phyloP scores from a whole-genome alignment of 768 basidiomycete species.

The Lactarius psammicola region DNA sequence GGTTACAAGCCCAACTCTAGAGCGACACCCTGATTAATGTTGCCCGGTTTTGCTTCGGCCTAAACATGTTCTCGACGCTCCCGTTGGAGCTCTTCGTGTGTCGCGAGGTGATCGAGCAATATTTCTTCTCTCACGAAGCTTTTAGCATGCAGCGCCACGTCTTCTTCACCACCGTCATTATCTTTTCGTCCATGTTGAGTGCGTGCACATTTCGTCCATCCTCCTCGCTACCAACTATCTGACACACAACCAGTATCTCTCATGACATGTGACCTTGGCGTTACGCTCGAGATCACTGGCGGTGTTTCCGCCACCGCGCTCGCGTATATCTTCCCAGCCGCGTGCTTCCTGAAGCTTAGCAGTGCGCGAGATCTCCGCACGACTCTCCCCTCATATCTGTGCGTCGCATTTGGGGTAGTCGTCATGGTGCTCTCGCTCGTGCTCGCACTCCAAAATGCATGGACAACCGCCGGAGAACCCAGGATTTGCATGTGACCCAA shows the following conservation, averaged over 20 bases:
- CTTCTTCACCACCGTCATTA: constrained; percentile 84
- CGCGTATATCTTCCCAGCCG: constrained; percentile 90
- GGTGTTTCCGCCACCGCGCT: constrained; percentile 90
- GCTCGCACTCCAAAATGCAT: constrained; percentile 74
- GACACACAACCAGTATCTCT: constrained; percentile 62
- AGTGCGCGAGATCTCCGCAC: constrained; percentile 65
- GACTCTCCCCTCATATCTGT: constrained; percentile 67
- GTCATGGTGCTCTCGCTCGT: constrained; percentile 79
- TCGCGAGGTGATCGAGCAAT: constrained; percentile 94
- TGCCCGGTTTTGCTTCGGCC: constrained; percentile 88
- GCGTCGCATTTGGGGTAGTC: constrained; percentile 68
- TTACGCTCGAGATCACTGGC: constrained; percentile 98
- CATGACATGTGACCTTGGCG: constrained; percentile 94
- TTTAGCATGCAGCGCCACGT: constrained; percentile 84
- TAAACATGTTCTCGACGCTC: constrained; percentile 98
- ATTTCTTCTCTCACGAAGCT: constrained; percentile 85
- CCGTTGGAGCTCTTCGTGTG: constrained; percentile 97
- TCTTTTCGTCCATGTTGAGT: constrained; percentile 83
- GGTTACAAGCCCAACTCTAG: constrained; percentile 36
- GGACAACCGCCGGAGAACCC: constrained; percentile 66
- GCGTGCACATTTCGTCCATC: constrained; percentile 32
- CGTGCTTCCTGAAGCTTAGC: constrained; percentile 77
- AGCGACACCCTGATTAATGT: constrained; percentile 90
- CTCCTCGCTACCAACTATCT: not conserved
- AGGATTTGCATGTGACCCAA: constrained; percentile 63